Base-by-base conservation (phyloP, 169 alveolate genomes). In the Cyclospora cayetanensis region DNA sequence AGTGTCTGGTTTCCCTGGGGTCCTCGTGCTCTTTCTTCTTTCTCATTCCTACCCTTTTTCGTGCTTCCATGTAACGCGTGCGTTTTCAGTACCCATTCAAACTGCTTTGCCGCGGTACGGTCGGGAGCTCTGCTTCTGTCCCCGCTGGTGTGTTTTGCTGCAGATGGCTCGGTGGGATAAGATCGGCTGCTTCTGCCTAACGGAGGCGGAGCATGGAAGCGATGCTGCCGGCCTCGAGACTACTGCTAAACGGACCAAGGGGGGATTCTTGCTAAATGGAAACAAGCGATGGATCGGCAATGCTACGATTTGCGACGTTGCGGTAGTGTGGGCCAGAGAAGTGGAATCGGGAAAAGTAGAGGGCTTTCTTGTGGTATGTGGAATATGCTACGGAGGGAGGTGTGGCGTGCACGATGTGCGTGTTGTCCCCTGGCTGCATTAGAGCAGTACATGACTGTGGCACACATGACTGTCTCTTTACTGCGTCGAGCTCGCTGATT, bases 271-370 rank as follows among this genome's bases (percentile, higher is more conserved):
- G 0, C 46, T 97, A 22, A 97, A 93, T 72, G 98, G 98, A 0
- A 82, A 46, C 43, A 97, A 97, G 50, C 95, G 97, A 65, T 97
- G 98, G 98, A 94, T 96, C 29, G 98, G 98, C 11, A 96, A 95
- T 74, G 98, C 97, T 4, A 92, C 92, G 35, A 85, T 77, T 35
- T 63, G 96, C 29, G 97, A 95, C 66, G 42, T 94, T 29, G 84
- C 94, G 53, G 91, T 96, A 18, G 94, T 96, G 18, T 97, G 96
- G 96, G 98, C 98, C 22, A 87, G 95, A 46, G 95, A 95, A 31
- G 86, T 53, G 11, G 92, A 88, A 11, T 94, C 93, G 42, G 94
- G 93, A 22, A 74, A 96, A 43, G 92, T 96, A 29, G 93, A 94
- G 82, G 98, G 97, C 0, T 76, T 76, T 31, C 18, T 90, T 4